These are phyloP conservation scores for Neoboletus magnificus DNA, from an alignment of 768 basidiomycete genomes.

Conservation along the genomic window DNA sequence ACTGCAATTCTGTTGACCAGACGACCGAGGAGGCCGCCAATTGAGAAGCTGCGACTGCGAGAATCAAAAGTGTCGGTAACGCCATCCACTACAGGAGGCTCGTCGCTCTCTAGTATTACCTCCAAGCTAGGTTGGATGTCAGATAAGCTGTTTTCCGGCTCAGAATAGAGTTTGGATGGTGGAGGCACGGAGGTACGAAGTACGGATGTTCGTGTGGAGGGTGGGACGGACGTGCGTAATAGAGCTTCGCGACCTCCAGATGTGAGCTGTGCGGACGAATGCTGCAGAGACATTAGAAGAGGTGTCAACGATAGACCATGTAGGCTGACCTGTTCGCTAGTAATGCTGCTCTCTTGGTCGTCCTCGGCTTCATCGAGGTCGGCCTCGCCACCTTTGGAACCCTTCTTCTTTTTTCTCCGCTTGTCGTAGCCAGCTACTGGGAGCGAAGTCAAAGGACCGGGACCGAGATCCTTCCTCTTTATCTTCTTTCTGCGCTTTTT, in stretches of 20 bases:
- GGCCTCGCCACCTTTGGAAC: conserved; percentile 41
- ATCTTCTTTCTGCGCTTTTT: conserved; percentile 50
- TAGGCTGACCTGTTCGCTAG: conserved; percentile 41
- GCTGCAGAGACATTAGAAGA: conserved; percentile 14
- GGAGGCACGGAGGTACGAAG: conserved; percentile 43
- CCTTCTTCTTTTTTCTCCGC: conserved; percentile 49
- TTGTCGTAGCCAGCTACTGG: conserved; percentile 68
- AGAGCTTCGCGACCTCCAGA: conserved; percentile 37
- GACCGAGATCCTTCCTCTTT: conserved; percentile 47
- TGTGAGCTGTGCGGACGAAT: conserved; percentile 27
- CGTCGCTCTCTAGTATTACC: conserved; percentile 65
- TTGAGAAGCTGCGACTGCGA: conserved; percentile 34
- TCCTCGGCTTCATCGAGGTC: conserved; percentile 42
- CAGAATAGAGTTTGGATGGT: conserved; percentile 21
- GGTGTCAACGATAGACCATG: conserved; percentile 18
- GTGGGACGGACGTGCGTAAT: conserved; percentile 36
- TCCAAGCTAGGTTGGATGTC: conserved; percentile 53
- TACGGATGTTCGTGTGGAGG: conserved; percentile 35
- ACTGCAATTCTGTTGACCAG: conserved; percentile 36
- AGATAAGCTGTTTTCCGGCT: conserved; percentile 22
- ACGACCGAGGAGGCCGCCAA: conserved; percentile 45
- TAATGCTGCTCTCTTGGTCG: conserved; percentile 40
- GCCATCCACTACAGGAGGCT: conserved; percentile 36
- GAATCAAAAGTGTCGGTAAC: conserved; percentile 22
- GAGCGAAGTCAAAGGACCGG: conserved; percentile 60